Percentiles rank a stretch among this genome's conserved stretches.
These are phyloP conservation scores for Phaeodactylum tricornutum DNA, from an alignment of 108 stramenopile species.

Conservation along the genomic window DNA sequence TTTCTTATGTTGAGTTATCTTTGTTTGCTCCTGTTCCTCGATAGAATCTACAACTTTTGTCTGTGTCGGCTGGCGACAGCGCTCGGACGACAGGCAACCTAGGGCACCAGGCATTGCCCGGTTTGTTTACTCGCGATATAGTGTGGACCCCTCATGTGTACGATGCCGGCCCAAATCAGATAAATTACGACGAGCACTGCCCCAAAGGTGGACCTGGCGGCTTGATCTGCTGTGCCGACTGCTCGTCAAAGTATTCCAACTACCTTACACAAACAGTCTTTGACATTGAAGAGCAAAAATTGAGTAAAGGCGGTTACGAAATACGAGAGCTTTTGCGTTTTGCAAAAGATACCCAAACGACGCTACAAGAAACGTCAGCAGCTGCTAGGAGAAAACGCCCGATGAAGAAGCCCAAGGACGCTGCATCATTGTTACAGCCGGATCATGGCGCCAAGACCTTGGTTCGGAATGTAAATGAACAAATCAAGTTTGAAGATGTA, in stretches of 20 bases:
- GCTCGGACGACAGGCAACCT: not conserved
- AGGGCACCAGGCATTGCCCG: not conserved
- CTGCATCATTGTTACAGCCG: no score
- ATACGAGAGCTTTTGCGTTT: conserved; percentile 20
- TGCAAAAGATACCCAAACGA: conserved; percentile 9
- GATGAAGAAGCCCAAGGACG: not conserved
- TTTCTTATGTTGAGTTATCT: not conserved
- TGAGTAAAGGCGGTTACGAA: conserved; percentile 14
- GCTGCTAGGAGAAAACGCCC: conserved; percentile 17
- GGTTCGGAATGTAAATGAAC: not conserved
- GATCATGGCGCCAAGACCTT: no score
- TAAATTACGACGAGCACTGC: conserved; percentile 31
- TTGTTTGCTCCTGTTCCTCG: not conserved
- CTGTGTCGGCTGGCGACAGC: not conserved
- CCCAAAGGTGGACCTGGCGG: conserved; percentile 80
- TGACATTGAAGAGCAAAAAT: conserved; percentile 10
- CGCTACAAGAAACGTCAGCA: conserved; percentile 7
- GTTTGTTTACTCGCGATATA: conserved; percentile 7
- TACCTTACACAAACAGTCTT: not conserved
- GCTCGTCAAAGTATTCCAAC: conserved; percentile 46
- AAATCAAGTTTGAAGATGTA: conserved; percentile 6
- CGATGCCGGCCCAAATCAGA: conserved; percentile 1
- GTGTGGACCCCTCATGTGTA: conserved; percentile 12
- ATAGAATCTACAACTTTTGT: not conserved
- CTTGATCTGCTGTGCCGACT: conserved; percentile 65